phyloP scores from a whole-genome alignment of 2,329 filamentous ascomycete species.

The Mariannaea sp. region DNA sequence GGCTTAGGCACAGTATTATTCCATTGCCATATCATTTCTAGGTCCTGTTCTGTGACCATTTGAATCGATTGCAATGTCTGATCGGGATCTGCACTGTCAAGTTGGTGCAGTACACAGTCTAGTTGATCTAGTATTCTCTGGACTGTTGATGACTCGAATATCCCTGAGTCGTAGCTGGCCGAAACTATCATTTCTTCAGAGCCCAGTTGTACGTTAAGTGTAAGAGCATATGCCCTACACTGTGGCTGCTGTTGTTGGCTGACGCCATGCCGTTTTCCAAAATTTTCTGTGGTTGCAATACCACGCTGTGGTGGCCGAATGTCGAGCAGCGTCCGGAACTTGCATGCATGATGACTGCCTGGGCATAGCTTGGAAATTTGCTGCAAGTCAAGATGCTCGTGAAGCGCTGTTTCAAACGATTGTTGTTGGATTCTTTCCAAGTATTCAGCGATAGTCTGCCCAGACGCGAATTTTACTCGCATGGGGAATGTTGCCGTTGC shows the following conservation, averaged over 20 bases:
- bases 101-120: background rate
- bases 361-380: constrained; percentile 2
- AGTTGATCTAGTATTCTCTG: background rate
- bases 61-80: background rate
- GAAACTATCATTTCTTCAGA: background rate
- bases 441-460: constrained; percentile 42
- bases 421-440: constrained; percentile 40
- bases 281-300: background rate
- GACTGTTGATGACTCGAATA: background rate
- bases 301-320: constrained; percentile 6
- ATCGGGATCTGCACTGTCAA: background rate
- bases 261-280: constrained; percentile 5
- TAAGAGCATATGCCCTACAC: constrained; percentile 2
- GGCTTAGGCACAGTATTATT: constrained; percentile 13
- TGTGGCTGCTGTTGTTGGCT: background rate
- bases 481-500: constrained; percentile 22
- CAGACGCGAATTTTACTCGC: constrained; percentile 33
- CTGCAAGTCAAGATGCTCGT: constrained; percentile 17
- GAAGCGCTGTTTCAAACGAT: constrained; percentile 12
- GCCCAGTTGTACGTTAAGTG: background rate
- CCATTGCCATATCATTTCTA: background rate
- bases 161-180: background rate
- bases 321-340: constrained; percentile 16
- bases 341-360: background rate
- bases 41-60: background rate